Evolutionary conservation across 305 asterid species (phyloP).

Genomic region (Nicotiana rustica): DNA sequence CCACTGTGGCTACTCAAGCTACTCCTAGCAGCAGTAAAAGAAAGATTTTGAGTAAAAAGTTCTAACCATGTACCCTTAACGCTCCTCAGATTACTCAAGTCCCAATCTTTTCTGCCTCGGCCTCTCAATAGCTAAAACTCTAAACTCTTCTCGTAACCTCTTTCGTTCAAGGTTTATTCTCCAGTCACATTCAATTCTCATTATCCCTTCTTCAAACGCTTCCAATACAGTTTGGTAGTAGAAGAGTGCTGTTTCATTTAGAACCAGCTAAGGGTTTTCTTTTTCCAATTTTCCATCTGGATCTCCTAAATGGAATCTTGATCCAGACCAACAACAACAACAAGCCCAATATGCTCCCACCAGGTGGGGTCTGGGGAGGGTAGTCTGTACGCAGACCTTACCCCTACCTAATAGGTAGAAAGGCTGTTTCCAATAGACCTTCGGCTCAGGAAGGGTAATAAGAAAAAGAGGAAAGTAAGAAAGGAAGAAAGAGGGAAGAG

Average conservation of each 20-base stretch:
- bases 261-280: background rate
- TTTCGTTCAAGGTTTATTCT: background rate
- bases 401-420: too few relatives aligned
- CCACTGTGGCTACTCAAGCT: background rate
- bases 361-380: too few relatives aligned
- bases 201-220: background rate
- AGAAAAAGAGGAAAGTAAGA: too few relatives aligned
- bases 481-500: too few relatives aligned
- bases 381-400: too few relatives aligned
- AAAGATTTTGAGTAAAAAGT: background rate
- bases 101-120: background rate
- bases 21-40: constrained; percentile 14
- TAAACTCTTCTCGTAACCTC: constrained; percentile 5
- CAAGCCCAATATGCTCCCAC: too few relatives aligned
- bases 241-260: background rate
- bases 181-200: constrained; percentile 16
- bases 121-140: background rate
- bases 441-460: too few relatives aligned
- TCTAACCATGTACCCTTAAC: background rate
- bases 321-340: background rate
- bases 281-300: constrained; percentile 1
- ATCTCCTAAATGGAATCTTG: background rate
- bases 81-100: constrained; percentile 5
- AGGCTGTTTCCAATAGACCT: too few relatives aligned
- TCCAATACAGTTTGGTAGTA: background rate